Evolutionary conservation across 495 filamentous ascomycete genomes (phyloP).

Genomic region (Lasiosphaeria miniovina): DNA sequence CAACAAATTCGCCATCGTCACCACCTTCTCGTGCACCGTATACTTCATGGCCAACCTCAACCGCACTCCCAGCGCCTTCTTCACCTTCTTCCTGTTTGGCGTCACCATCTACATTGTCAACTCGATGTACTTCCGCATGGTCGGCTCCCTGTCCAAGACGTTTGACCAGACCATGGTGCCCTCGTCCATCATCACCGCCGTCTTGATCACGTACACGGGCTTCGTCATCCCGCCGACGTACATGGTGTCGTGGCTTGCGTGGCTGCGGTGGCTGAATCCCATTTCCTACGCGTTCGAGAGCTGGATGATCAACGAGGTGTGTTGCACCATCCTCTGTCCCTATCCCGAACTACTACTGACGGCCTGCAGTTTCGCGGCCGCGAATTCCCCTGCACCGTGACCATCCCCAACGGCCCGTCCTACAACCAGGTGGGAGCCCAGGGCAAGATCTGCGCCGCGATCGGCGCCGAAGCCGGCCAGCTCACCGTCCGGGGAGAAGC

Average conservation of each 20-base stretch:
- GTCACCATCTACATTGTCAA: conserved; percentile 53
- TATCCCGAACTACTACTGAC: neutral
- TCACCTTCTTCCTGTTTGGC: conserved; percentile 56
- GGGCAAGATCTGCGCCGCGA: conserved; percentile 4
- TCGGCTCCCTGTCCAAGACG: conserved; percentile 63
- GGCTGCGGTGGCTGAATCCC: conserved; percentile 76
- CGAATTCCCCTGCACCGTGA: neutral
- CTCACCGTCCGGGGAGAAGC: neutral
- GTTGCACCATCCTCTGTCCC: neutral
- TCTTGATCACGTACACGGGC: conserved; percentile 72
- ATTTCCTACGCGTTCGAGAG: conserved; percentile 71
- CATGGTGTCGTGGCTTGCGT: conserved; percentile 77
- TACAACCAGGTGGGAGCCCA: neutral
- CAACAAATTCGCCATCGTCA: conserved; percentile 43
- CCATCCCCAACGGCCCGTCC: neutral
- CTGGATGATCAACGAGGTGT: conserved; percentile 63
- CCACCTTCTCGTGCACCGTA: conserved; percentile 49
- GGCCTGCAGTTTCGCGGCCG: neutral
- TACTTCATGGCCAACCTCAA: conserved; percentile 56
- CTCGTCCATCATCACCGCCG: conserved; percentile 64
- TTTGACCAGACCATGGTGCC: conserved; percentile 68
- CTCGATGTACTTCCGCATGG: conserved; percentile 61
- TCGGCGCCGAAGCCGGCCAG: conserved; percentile 4
- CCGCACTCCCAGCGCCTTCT: conserved; percentile 53
- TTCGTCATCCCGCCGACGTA: conserved; percentile 66